These are phyloP conservation scores for Purpureocillium lavendulum DNA, from an alignment of 2,329 filamentous ascomycete species.

Conservation along the genomic window DNA sequence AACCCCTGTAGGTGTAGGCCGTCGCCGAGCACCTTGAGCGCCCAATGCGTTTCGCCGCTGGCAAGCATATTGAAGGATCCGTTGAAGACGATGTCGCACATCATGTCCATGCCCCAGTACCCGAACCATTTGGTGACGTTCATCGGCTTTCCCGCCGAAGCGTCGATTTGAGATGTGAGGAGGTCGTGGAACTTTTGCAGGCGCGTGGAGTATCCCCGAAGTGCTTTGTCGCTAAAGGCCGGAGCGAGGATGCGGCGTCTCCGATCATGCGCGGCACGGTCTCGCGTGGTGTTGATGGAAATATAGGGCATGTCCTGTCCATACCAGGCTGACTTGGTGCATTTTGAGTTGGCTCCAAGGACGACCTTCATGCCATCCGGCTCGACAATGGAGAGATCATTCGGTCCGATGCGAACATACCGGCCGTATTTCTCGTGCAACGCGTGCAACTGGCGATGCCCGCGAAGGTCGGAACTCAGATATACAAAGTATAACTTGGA, in stretches of 20 bases:
- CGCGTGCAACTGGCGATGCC: background rate
- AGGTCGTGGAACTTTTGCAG: slow-evolving; percentile 2
- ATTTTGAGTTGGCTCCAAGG: slow-evolving; percentile 1
- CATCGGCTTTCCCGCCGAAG: background rate
- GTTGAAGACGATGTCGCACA: slow-evolving; percentile 5
- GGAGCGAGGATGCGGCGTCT: background rate
- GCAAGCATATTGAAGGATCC: slow-evolving; percentile 3
- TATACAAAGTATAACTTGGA: slow-evolving; percentile 3
- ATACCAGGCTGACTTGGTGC: slow-evolving; percentile 2
- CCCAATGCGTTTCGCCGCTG: slow-evolving; percentile 1
- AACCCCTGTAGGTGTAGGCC: slow-evolving; percentile 1
- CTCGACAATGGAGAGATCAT: slow-evolving; percentile 1
- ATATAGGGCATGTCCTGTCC: slow-evolving; percentile 1
- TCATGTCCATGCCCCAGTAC: slow-evolving; percentile 5
- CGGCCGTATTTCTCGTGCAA: slow-evolving; percentile 4
- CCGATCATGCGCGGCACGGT: background rate
- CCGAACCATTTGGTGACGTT: slow-evolving; percentile 4
- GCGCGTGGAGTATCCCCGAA: background rate
- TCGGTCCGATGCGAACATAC: slow-evolving; percentile 3
- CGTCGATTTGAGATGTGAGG: background rate
- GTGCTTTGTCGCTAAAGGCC: slow-evolving; percentile 1
- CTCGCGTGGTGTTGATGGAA: slow-evolving; percentile 2
- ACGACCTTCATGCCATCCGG: slow-evolving; percentile 2
- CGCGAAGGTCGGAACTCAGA: background rate
- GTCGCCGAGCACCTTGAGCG: background rate